These are phyloP conservation scores for Pueraria montana DNA, from an alignment of 306 rosid species.

Conservation along the genomic window DNA sequence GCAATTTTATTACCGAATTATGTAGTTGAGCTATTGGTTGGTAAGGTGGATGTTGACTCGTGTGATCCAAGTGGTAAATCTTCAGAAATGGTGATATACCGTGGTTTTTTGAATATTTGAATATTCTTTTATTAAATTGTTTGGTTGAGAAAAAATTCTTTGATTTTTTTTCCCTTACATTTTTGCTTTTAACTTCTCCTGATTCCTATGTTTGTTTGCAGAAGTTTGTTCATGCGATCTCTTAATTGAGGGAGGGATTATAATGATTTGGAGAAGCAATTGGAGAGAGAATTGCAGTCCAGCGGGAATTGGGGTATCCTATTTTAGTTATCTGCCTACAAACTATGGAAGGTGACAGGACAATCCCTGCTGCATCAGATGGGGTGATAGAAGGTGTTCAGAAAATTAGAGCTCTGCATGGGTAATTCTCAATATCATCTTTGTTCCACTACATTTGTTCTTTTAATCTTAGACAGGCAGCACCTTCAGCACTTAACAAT, in stretches of 20 bases:
- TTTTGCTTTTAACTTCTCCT: not conserved
- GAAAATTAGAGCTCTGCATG: constrained; percentile 71
- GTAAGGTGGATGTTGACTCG: not conserved
- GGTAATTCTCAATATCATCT: constrained; percentile 61
- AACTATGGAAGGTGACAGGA: constrained; percentile 78
- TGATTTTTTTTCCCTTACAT: not conserved
- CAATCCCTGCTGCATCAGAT: constrained; percentile 55
- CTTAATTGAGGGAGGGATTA: constrained; percentile 49
- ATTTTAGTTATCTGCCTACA: constrained; percentile 53
- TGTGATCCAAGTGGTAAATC: constrained; percentile 1
- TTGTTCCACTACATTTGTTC: constrained; percentile 31
- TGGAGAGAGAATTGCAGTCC: constrained; percentile 57
- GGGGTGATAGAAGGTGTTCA: constrained; percentile 59
- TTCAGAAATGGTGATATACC: not conserved
- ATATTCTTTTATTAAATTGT: constrained; percentile 1
- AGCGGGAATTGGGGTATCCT: constrained; percentile 61
- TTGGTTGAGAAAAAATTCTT: not conserved
- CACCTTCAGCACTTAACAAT: not conserved
- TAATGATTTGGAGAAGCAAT: constrained; percentile 78
- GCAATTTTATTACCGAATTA: not conserved
- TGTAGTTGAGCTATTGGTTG: not conserved
- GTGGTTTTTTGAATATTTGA: not conserved
- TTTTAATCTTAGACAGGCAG: constrained; percentile 32
- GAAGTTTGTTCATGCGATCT: constrained; percentile 48
- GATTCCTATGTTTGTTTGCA: constrained; percentile 41